These are phyloP conservation scores for Protomyces inouyei DNA, from an alignment of 1,139 yeast genomes.

Conservation along the genomic window DNA sequence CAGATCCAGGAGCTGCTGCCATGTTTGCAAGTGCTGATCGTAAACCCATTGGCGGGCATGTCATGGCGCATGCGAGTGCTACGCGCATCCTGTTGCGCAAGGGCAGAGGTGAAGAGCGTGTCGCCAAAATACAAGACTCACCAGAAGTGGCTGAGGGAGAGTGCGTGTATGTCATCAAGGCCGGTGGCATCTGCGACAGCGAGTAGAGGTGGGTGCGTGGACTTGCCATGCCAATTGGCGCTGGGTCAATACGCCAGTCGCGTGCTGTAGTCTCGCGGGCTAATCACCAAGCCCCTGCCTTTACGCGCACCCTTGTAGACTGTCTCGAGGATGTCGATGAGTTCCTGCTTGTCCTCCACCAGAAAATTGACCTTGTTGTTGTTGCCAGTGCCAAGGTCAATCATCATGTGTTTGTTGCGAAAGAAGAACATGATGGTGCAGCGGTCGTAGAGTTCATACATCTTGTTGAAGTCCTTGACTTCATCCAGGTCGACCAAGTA, in stretches of 20 bases:
- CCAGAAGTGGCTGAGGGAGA: constrained; percentile 50
- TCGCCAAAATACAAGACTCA: constrained; percentile 57
- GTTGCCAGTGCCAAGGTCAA: constrained; percentile 96
- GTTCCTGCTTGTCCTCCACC: constrained; percentile 75
- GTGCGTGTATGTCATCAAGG: constrained; percentile 27
- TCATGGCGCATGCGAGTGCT: constrained; percentile 48
- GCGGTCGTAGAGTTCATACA: constrained; percentile 26
- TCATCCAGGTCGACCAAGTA: constrained; percentile 83
- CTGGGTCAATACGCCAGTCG: constrained; percentile 33
- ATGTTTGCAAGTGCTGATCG: constrained; percentile 60
- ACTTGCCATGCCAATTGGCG: background rate
- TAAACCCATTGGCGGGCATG: constrained; percentile 64
- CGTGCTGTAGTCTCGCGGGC: constrained; percentile 55
- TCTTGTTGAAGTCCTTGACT: constrained; percentile 78
- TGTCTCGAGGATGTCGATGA: constrained; percentile 86
- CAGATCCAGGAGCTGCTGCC: constrained; percentile 66
- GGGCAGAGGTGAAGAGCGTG: constrained; percentile 63
- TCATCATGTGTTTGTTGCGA: constrained; percentile 70
- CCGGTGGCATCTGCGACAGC: constrained; percentile 27
- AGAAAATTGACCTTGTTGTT: constrained; percentile 86
- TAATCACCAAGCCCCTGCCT: constrained; percentile 85
- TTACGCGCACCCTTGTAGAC: constrained; percentile 85
- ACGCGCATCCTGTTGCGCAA: constrained; percentile 55
- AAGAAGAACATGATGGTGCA: constrained; percentile 9
- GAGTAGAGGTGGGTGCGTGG: background rate